These are phyloP conservation scores for Ophiostoma montium DNA, from an alignment of 2,329 filamentous ascomycete species.

Conservation along the genomic window DNA sequence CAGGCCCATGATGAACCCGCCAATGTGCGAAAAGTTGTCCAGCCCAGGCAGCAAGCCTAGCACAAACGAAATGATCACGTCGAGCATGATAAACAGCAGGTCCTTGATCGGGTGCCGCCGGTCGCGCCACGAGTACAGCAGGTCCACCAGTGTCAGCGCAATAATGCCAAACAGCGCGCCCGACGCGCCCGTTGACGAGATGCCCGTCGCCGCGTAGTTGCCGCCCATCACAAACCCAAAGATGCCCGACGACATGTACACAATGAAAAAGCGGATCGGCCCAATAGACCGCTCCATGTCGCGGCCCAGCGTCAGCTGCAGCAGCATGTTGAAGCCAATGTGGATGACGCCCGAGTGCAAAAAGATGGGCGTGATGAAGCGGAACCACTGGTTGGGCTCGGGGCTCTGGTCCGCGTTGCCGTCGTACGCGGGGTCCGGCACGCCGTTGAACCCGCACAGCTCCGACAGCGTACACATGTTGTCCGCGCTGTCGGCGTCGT, in stretches of 20 bases:
- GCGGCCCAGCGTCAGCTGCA: conserved; percentile 77
- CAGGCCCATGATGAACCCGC: conserved; percentile 85
- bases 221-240: conserved; percentile 93
- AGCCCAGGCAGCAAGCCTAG: conserved; percentile 81
- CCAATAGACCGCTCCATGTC: conserved; percentile 92
- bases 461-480: conserved; percentile 60
- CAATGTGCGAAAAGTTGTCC: conserved; percentile 96
- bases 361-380: conserved; percentile 93
- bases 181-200: conserved; percentile 78
- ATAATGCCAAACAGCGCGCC: conserved; percentile 86
- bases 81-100: conserved; percentile 72
- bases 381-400: conserved; percentile 86
- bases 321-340: conserved; percentile 86
- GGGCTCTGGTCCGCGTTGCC: conserved; percentile 34
- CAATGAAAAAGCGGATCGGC: conserved; percentile 70
- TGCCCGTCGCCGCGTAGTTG: conserved; percentile 73
- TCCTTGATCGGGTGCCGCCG: conserved; percentile 66
- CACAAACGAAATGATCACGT: conserved; percentile 81
- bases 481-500: conserved; percentile 29
- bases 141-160: conserved; percentile 72
- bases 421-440: conserved; percentile 52
- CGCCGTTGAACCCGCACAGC: conserved; percentile 71
- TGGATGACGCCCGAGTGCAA: conserved; percentile 88
- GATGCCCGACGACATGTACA: conserved; percentile 84
- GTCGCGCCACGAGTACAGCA: conserved; percentile 84